These are phyloP conservation scores for Fusarium nematophilum DNA, from an alignment of 2,329 filamentous ascomycete genomes.

Conservation along the genomic window DNA sequence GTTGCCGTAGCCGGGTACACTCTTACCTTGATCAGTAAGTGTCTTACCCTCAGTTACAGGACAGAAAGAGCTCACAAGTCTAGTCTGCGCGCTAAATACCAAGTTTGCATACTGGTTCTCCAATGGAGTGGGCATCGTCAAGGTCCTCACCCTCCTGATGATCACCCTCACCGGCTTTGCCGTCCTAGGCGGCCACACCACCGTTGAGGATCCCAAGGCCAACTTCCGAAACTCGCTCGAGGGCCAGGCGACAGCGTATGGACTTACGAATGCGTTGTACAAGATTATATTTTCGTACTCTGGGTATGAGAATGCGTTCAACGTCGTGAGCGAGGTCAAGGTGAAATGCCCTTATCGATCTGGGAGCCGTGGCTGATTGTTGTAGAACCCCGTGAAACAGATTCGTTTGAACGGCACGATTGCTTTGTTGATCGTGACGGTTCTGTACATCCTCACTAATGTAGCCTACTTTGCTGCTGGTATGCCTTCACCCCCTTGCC, in stretches of 20 bases:
- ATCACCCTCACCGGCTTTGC: slow-evolving; percentile 70
- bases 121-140: slow-evolving; percentile 67
- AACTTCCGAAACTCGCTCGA: slow-evolving; percentile 52
- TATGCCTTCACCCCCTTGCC: no score
- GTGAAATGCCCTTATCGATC: no score
- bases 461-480: slow-evolving; percentile 69
- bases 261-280: slow-evolving; percentile 58
- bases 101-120: slow-evolving; percentile 65
- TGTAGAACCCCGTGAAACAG: slow-evolving; percentile 63
- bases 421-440: slow-evolving; percentile 62
- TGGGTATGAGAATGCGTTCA: slow-evolving; percentile 70
- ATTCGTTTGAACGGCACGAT: slow-evolving; percentile 61
- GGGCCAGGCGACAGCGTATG: slow-evolving; percentile 36
- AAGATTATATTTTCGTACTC: slow-evolving; percentile 69
- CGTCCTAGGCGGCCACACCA: slow-evolving; percentile 58
- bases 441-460: slow-evolving; percentile 68
- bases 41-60: not conserved
- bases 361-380: no score
- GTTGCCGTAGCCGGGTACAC: slow-evolving; percentile 73
- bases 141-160: slow-evolving; percentile 70
- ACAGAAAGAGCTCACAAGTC: not conserved
- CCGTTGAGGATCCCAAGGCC: slow-evolving; percentile 45
- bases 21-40: slow-evolving; percentile 64
- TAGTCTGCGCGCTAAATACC: slow-evolving; percentile 62
- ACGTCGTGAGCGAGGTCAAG: slow-evolving; percentile 65